Percentiles rank a stretch among this genome's conserved stretches.
phyloP scores from a whole-genome alignment of 2,329 filamentous ascomycete species.

The Phoma sp. region DNA sequence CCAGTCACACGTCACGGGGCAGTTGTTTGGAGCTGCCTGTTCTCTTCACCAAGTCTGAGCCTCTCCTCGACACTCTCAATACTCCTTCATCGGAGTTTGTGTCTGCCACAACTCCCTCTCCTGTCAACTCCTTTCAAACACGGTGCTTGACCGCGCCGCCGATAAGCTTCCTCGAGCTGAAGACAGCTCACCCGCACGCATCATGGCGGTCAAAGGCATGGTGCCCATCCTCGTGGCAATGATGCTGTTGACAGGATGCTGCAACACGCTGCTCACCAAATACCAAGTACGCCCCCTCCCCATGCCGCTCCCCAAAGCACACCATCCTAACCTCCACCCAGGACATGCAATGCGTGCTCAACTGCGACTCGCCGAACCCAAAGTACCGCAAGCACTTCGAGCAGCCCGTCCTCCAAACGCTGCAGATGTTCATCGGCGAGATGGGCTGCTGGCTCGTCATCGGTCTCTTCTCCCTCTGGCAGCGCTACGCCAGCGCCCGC shows the following conservation, averaged over 20 bases:
- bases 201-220: constrained; percentile 74
- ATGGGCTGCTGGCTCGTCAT: constrained; percentile 96
- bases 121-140: not conserved
- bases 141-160: not conserved
- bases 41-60: not conserved
- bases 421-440: constrained; percentile 98
- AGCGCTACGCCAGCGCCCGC: constrained; percentile 59
- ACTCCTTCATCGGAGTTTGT: not conserved
- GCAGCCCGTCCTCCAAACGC: constrained; percentile 93
- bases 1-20: constrained; percentile 35
- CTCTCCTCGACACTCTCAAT: not conserved
- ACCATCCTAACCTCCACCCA: constrained; percentile 48
- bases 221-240: constrained; percentile 89
- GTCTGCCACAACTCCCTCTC: not conserved
- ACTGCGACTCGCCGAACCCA: constrained; percentile 77
- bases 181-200: constrained; percentile 17
- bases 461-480: constrained; percentile 71
- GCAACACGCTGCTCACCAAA: constrained; percentile 96
- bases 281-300: constrained; percentile 72
- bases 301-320: not conserved
- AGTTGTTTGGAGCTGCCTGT: constrained; percentile 34
- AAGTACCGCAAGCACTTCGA: constrained; percentile 78
- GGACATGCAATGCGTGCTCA: constrained; percentile 96
- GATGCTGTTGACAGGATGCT: constrained; percentile 96
- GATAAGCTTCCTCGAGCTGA: constrained; percentile 14